A percentile compares a stretch with the other conserved stretches of the same genome.
Evolutionary conservation across 345 rosid species (phyloP).

Genomic region (Citrus unshiu): DNA sequence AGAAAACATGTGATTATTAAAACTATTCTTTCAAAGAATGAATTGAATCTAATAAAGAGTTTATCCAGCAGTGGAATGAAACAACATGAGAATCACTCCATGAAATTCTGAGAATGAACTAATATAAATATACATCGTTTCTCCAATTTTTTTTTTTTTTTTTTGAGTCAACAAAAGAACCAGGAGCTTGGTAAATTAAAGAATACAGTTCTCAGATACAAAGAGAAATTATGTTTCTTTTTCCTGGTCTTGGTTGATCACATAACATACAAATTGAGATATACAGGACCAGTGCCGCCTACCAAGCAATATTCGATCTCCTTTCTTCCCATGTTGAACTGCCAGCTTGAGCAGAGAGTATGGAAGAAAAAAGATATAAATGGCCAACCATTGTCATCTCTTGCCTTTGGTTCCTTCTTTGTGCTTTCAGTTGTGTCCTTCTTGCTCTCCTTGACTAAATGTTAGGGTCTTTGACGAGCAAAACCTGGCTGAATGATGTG

Average conservation of each 20-base stretch:
- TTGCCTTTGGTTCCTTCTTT: not conserved
- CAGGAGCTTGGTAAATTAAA: not conserved
- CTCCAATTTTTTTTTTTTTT: too few relatives aligned
- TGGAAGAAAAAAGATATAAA: not conserved
- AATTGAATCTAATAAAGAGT: not conserved
- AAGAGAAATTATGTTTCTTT: not conserved
- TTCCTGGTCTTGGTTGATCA: not conserved
- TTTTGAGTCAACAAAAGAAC: not conserved
- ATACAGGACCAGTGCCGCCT: not conserved
- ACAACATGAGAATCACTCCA: not conserved
- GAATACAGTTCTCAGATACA: not conserved
- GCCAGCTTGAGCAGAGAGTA: constrained; percentile 12
- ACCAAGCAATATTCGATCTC: not conserved
- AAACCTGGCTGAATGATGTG: constrained; percentile 73
- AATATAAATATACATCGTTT: not conserved
- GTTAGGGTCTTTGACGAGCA: constrained; percentile 56
- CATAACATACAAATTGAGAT: not conserved
- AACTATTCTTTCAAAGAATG: not conserved
- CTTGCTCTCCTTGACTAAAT: constrained; percentile 17
- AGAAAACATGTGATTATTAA: too few relatives aligned
- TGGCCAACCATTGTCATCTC: not conserved
- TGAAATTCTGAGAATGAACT: not conserved
- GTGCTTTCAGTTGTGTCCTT: not conserved
- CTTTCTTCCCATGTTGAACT: constrained; percentile 8
- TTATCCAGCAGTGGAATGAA: not conserved